These are phyloP conservation scores for Populus davidiana DNA, from an alignment of 345 rosid species.

Conservation along the genomic window DNA sequence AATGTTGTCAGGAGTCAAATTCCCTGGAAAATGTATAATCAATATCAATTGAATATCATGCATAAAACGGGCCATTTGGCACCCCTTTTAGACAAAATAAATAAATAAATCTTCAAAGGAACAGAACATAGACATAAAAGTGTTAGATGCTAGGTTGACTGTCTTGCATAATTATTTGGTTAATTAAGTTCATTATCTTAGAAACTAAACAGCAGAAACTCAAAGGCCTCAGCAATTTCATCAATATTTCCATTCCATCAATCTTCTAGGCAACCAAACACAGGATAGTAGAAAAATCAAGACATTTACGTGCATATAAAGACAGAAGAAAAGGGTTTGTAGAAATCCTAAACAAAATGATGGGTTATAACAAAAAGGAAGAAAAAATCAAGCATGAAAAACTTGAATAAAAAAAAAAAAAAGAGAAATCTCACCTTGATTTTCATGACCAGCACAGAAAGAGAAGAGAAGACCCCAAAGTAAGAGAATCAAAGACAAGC, in stretches of 20 bases:
- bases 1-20: slow-evolving; percentile 16
- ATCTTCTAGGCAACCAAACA: slow-evolving; percentile 17
- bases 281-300: background rate
- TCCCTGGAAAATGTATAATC: slow-evolving; percentile 29
- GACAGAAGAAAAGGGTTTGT: slow-evolving; percentile 8
- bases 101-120: background rate
- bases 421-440: slow-evolving; percentile 42
- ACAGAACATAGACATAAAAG: background rate
- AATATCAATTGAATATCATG: background rate
- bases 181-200: background rate
- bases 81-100: background rate
- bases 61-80: background rate
- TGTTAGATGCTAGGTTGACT: background rate
- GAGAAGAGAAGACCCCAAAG: slow-evolving; percentile 69
- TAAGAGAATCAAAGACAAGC: slow-evolving; percentile 50
- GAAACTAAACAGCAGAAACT: background rate
- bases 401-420: no score
- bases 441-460: slow-evolving; percentile 53
- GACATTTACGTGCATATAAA: background rate
- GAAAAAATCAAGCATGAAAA: background rate
- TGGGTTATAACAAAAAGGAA: background rate
- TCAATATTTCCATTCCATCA: background rate
- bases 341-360: slow-evolving; percentile 2
- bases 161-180: background rate
- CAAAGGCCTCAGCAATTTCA: slow-evolving; percentile 7